Evolutionary conservation across 768 basidiomycete genomes (phyloP).

Genomic region (Nevesoporus exiguus): DNA sequence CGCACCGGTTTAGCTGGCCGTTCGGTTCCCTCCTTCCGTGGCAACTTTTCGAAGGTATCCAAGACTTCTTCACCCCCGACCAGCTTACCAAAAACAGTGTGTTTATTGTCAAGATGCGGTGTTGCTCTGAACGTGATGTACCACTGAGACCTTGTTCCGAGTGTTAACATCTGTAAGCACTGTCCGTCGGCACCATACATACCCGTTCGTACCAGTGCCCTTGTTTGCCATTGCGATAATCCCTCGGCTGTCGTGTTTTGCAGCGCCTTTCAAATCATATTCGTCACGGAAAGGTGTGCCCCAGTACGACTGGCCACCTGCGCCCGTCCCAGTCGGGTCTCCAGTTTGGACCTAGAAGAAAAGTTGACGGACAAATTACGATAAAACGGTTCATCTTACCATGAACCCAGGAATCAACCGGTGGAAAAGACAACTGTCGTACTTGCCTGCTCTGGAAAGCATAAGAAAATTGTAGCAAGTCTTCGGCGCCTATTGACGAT

Average conservation of each 20-base stretch:
- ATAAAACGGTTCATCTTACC: constrained; percentile 43
- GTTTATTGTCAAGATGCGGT: constrained; percentile 86
- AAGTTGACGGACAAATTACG: constrained; percentile 1
- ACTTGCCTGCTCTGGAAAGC: constrained; percentile 88
- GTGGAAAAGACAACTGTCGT: constrained; percentile 88
- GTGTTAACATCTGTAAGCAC: not conserved
- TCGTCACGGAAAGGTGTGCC: constrained; percentile 96
- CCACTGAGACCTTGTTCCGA: constrained; percentile 74
- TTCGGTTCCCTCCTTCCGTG: constrained; percentile 81
- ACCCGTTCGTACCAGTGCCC: constrained; percentile 88
- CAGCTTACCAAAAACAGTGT: constrained; percentile 95
- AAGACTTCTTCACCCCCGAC: constrained; percentile 94
- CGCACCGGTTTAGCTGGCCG: constrained; percentile 81
- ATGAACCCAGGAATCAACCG: constrained; percentile 93
- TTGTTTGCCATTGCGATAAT: constrained; percentile 94
- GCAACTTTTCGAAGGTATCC: constrained; percentile 75
- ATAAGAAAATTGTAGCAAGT: constrained; percentile 98
- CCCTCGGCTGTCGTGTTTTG: constrained; percentile 82
- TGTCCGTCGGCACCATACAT: constrained; percentile 12
- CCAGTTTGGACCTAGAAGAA: constrained; percentile 85
- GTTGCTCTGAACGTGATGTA: constrained; percentile 86
- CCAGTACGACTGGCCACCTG: constrained; percentile 92
- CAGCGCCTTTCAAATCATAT: constrained; percentile 82
- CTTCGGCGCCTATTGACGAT: constrained; percentile 73
- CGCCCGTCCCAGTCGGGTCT: constrained; percentile 93